These are phyloP conservation scores for Dactylellina drechsleri DNA, from an alignment of 2,329 filamentous ascomycete species.

Conservation along the genomic window DNA sequence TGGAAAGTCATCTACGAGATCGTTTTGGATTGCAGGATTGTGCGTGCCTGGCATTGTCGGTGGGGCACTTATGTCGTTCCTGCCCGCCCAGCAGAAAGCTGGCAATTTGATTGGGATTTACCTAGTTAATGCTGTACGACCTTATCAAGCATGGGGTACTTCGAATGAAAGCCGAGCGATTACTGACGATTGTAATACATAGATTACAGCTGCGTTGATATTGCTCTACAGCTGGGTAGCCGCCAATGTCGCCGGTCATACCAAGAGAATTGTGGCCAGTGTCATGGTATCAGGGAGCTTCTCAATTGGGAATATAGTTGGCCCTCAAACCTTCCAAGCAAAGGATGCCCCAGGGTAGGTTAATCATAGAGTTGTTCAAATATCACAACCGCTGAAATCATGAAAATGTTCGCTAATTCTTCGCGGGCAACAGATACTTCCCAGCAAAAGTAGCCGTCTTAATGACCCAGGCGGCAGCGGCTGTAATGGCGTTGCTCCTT, in stretches of 20 bases:
- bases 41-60: constrained; percentile 65
- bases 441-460: constrained; percentile 69
- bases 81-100: constrained; percentile 62
- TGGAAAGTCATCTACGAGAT: constrained; percentile 38
- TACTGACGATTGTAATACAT: constrained; percentile 3
- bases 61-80: constrained; percentile 68
- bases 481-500: constrained; percentile 57
- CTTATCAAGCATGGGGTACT: too few species aligned
- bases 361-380: neutral
- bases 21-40: constrained; percentile 51
- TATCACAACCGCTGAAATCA: neutral
- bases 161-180: neutral
- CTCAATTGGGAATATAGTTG: constrained; percentile 69
- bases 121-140: constrained; percentile 65
- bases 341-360: constrained; percentile 67
- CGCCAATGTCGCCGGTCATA: constrained; percentile 67
- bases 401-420: neutral
- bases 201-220: constrained; percentile 61
- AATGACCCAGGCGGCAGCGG: constrained; percentile 62
- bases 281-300: constrained; percentile 67
- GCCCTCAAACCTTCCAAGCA: constrained; percentile 68
- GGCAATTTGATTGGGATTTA: constrained; percentile 67
- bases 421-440: constrained; percentile 56
- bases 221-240: constrained; percentile 62
- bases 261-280: constrained; percentile 67